Base-by-base conservation (phyloP, 352 stramenopile species). In the Globisporangium abappressorium region DNA sequence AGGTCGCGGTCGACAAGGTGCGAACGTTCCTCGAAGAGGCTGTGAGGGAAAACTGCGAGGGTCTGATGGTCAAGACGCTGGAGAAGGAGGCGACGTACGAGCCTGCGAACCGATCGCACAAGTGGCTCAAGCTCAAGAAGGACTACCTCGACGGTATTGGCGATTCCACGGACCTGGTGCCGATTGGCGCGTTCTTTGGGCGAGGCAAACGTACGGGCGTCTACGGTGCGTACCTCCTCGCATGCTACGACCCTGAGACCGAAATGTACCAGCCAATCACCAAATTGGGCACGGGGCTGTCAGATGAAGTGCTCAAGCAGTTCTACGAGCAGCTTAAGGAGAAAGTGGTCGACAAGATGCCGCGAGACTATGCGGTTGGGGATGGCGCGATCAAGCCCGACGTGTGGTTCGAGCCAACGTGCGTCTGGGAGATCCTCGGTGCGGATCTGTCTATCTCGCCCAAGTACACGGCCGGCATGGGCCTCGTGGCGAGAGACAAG, bases 51-150 rank as follows among this genome's bases (percentile, higher is more conserved):
- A 95, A 98, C 58, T 98, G 94, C 68, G 96, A 99, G 76, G 96
- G 98, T 18, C 83, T 99, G 30, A 99, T 99, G 97, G 97, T 99
- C n/a, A 99, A 99, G 79, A 99, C 98, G 20, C 85, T 99, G 3
- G 87, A 98, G 68, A 87, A 93, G 24, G 97, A 99, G 77, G 93
- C 94, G 22, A 97, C 94, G 1, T 99, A 99, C 77, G 93, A 99
- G 73, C 98, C 98, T 7, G 98, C 95, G 7, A 98, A 97, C 68
- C 91, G 97, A 46, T 99, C 96, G 9, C 86, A 99, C 64, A 99
- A 99, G 77, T 99, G 98, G 98, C 85, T 99, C 53, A 99, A 99
- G 75, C 87, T 99, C 7, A 99, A 99, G 80, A 99, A 99, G 75
- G 98, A 99, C 79, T 99, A 99, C 68, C 76, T 99, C 1, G 96